Evolutionary conservation across 2,329 filamentous ascomycete genomes (phyloP).

Genomic region (Elsinoe necatrix): DNA sequence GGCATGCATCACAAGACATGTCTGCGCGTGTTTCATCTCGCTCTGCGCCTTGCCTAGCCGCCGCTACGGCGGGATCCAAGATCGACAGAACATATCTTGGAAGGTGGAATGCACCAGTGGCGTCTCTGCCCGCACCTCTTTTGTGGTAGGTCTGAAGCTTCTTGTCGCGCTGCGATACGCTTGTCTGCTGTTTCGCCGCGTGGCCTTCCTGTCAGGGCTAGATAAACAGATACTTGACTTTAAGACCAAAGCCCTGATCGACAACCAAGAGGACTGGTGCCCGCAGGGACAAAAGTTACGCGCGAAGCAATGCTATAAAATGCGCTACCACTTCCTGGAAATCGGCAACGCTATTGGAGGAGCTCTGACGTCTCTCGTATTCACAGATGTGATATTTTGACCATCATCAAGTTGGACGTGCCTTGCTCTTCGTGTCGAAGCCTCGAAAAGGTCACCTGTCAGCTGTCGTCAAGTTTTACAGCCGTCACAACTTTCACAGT

Average conservation of each 20-base stretch:
- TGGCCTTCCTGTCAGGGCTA: constrained; percentile 11
- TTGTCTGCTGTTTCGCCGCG: neutral
- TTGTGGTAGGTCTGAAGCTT: constrained; percentile 8
- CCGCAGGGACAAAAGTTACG: neutral
- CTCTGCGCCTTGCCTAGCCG: constrained; percentile 1
- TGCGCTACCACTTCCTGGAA: constrained; percentile 6
- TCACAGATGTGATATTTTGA: neutral
- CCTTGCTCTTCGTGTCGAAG: neutral
- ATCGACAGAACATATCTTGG: constrained; percentile 6
- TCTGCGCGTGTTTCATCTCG: constrained; percentile 3
- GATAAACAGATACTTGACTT: neutral
- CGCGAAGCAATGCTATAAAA: constrained; percentile 13
- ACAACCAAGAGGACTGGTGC: neutral
- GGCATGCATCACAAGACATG: neutral
- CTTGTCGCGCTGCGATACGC: neutral
- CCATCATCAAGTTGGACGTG: neutral
- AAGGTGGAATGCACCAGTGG: neutral
- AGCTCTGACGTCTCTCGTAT: constrained; percentile 4
- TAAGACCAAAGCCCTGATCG: neutral
- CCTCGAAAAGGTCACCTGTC: neutral
- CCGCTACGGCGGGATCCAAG: neutral
- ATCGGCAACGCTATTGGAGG: neutral
- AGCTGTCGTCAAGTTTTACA: neutral
- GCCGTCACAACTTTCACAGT: neutral
- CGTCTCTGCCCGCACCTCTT: constrained; percentile 5